These are phyloP conservation scores for Eutrema japonicum DNA, from an alignment of 345 rosid species.

Conservation along the genomic window DNA sequence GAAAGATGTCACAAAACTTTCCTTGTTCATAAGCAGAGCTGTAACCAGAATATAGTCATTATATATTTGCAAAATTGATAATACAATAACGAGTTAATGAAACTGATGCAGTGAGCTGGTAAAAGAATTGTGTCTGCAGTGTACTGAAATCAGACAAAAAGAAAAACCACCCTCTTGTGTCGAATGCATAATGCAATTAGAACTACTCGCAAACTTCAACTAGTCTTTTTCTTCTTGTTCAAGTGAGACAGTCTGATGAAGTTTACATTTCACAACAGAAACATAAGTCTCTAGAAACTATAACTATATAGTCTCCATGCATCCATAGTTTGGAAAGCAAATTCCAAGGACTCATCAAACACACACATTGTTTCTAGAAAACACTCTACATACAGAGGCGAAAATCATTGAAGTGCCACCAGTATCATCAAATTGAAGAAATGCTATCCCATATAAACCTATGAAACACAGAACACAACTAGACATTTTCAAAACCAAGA, in stretches of 20 bases:
- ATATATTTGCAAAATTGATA: slow-evolving; percentile 11
- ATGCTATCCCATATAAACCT: background rate
- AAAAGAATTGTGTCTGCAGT: slow-evolving; percentile 23
- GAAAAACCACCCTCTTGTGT: slow-evolving; percentile 8
- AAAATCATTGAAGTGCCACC: background rate
- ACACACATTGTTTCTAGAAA: slow-evolving; percentile 6
- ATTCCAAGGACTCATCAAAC: slow-evolving; percentile 1
- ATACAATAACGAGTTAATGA: background rate
- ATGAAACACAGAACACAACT: slow-evolving; percentile 14
- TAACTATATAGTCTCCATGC: slow-evolving; percentile 4
- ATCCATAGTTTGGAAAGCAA: background rate
- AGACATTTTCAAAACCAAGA: slow-evolving; percentile 6
- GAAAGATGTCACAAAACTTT: slow-evolving; percentile 76
- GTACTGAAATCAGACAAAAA: background rate
- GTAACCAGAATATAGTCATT: slow-evolving; percentile 23
- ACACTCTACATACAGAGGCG: background rate
- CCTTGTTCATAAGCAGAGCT: slow-evolving; percentile 85
- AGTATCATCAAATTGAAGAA: background rate
- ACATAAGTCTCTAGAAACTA: slow-evolving; percentile 17
- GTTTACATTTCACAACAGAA: background rate
- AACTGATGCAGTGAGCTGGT: slow-evolving; percentile 4
- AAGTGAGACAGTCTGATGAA: slow-evolving; percentile 1
- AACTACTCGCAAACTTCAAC: background rate
- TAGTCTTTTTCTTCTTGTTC: background rate
- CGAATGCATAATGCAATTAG: slow-evolving; percentile 13